These are phyloP conservation scores for Eutrema heterophyllum DNA, from an alignment of 345 rosid species.

Conservation along the genomic window DNA sequence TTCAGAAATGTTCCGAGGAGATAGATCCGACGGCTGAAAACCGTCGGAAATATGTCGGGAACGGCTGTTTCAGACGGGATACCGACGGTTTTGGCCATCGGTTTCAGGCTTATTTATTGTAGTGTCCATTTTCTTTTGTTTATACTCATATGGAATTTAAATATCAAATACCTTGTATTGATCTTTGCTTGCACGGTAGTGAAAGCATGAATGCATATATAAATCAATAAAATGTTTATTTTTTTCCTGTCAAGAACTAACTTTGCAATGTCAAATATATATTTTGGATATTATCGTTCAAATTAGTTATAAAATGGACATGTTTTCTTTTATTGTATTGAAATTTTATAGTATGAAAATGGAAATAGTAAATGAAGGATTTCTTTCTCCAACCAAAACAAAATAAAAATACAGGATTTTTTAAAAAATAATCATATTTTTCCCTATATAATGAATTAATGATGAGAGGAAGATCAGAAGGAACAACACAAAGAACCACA, in stretches of 20 bases:
- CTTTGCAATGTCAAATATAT: background rate
- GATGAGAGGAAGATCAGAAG: slow-evolving; percentile 7
- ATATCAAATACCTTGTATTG: background rate
- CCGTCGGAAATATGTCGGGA: too few species aligned
- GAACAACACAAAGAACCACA: slow-evolving; percentile 18
- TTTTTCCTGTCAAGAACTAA: background rate
- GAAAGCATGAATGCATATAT: background rate
- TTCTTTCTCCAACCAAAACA: background rate
- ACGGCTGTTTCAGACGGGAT: too few species aligned
- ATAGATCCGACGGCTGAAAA: too few species aligned
- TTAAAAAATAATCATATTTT: background rate
- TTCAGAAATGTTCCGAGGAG: too few species aligned
- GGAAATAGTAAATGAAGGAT: slow-evolving; percentile 7
- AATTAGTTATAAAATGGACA: background rate
- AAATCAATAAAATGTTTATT: background rate
- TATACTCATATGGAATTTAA: background rate
- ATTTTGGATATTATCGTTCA: background rate
- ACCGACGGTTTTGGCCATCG: too few species aligned
- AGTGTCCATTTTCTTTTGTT: background rate
- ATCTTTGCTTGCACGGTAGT: background rate
- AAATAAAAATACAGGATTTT: background rate
- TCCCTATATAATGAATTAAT: slow-evolving; percentile 29
- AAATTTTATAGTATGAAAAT: background rate
- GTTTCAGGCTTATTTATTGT: too few species aligned
- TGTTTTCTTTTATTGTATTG: background rate